Percentiles rank a stretch among this genome's conserved stretches.
phyloP scores from a whole-genome alignment of 1,284 basidiomycete species.

The Ceratobasidium sp. region DNA sequence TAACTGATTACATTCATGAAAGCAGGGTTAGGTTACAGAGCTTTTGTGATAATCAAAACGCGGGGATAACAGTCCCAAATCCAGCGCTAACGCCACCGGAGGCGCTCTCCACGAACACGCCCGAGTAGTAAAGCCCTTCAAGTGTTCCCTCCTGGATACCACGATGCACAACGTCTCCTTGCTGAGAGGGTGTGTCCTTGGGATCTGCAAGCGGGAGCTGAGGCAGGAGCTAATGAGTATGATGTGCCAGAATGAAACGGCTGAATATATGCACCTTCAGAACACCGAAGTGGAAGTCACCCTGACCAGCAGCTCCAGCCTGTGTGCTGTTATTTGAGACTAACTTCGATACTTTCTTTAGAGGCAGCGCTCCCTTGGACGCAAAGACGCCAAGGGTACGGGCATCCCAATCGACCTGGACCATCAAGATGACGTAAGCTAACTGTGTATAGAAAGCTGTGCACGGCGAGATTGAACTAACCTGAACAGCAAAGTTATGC shows the following conservation, averaged over 20 bases:
- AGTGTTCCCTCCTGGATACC: constrained; percentile 50
- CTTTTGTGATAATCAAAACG: constrained; percentile 24
- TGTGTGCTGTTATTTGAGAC: constrained; percentile 46
- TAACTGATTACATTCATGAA: too few relatives aligned
- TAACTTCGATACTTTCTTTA: constrained; percentile 47
- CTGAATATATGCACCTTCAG: constrained; percentile 14
- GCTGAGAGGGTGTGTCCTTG: constrained; percentile 59
- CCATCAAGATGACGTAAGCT: too few relatives aligned
- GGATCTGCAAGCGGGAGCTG: constrained; percentile 69
- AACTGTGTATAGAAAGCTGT: too few relatives aligned
- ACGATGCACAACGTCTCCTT: constrained; percentile 49
- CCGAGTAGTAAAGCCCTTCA: constrained; percentile 50
- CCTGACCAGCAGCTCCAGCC: constrained; percentile 49
- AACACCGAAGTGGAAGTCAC: constrained; percentile 49
- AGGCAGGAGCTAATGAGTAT: neutral
- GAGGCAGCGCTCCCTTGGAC: constrained; percentile 33
- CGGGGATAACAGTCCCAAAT: constrained; percentile 32
- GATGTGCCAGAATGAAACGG: neutral
- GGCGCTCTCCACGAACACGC: constrained; percentile 49
- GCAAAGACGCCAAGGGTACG: constrained; percentile 57
- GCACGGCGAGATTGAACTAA: neutral
- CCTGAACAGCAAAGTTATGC: constrained; percentile 51
- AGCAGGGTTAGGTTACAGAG: too few relatives aligned
- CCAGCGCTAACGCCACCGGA: constrained; percentile 48
- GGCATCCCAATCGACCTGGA: constrained; percentile 60